Conservation (phyloP, 1,284 basidiomycete genomes). For the Wolfiporia cocos region DNA sequence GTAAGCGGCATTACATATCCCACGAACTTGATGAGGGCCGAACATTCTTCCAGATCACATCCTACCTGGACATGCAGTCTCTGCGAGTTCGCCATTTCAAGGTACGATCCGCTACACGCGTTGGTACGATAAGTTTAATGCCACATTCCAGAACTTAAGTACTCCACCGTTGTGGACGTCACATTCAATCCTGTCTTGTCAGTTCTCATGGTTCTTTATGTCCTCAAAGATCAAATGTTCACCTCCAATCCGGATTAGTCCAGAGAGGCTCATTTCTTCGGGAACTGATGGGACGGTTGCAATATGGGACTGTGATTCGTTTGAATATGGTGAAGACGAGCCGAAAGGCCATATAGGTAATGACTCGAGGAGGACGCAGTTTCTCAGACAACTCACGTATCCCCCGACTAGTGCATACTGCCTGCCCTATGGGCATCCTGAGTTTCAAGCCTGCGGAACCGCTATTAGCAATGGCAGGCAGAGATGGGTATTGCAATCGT, state of each 20-base stretch:
- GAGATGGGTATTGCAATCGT: conserved; percentile 13
- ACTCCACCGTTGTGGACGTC: conserved; percentile 18
- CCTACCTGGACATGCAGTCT: conserved; percentile 8
- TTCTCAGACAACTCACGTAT: too few species aligned
- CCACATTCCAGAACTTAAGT: too few species aligned
- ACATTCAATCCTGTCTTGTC: conserved; percentile 20
- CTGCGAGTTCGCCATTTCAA: neutral
- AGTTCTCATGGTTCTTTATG: neutral
- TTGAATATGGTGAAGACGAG: neutral
- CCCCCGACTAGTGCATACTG: neutral
- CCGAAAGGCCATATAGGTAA: too few species aligned
- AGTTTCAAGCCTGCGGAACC: conserved; percentile 15
- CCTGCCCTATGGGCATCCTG: conserved; percentile 9
- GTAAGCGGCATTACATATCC: conserved; percentile 2
- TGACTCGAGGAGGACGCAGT: too few species aligned
- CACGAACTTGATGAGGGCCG: too few species aligned
- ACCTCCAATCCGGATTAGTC: conserved; percentile 8
- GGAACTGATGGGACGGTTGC: conserved; percentile 16
- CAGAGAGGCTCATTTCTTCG: conserved; percentile 15
- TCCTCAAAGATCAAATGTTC: neutral
- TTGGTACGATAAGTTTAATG: too few species aligned
- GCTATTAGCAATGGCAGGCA: conserved; percentile 15
- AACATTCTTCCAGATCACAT: conserved; percentile 2
- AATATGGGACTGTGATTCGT: conserved; percentile 17
- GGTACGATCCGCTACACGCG: too few species aligned